These are phyloP conservation scores for Vaucheria bursata DNA, from an alignment of 352 stramenopile species.

Conservation along the genomic window DNA sequence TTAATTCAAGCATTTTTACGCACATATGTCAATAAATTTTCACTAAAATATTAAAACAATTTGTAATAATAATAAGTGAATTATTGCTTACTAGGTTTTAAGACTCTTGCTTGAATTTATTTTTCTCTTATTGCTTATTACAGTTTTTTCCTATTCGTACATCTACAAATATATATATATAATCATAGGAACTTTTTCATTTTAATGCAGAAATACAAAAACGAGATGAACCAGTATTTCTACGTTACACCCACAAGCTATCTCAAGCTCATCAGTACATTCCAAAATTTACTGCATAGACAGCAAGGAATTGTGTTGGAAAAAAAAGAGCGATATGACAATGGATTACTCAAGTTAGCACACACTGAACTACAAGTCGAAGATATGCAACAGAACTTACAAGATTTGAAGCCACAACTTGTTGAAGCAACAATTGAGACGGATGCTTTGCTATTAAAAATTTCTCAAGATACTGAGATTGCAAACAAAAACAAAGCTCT, in stretches of 20 bases:
- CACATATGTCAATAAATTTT: too few species aligned
- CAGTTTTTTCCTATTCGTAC: too few species aligned
- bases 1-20: too few species aligned
- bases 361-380: conserved; percentile 81
- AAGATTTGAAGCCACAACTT: conserved; percentile 81
- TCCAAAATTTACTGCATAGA: conserved; percentile 83
- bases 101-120: too few species aligned
- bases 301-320: too few species aligned
- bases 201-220: too few species aligned
- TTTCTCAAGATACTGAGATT: conserved; percentile 71
- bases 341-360: conserved; percentile 81
- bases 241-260: conserved; percentile 90
- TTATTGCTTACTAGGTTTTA: too few species aligned
- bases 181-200: too few species aligned
- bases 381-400: conserved; percentile 83
- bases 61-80: too few species aligned
- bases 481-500: conserved; percentile 50
- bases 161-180: too few species aligned
- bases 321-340: conserved; percentile 72
- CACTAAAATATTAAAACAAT: too few species aligned
- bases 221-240: conserved; percentile 66
- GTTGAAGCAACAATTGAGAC: conserved; percentile 78
- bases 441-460: conserved; percentile 80
- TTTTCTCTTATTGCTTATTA: too few species aligned
- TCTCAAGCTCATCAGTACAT: conserved; percentile 82